Base-by-base conservation (phyloP, 139 green algal genomes). In the Ettlia oleoabundans region DNA sequence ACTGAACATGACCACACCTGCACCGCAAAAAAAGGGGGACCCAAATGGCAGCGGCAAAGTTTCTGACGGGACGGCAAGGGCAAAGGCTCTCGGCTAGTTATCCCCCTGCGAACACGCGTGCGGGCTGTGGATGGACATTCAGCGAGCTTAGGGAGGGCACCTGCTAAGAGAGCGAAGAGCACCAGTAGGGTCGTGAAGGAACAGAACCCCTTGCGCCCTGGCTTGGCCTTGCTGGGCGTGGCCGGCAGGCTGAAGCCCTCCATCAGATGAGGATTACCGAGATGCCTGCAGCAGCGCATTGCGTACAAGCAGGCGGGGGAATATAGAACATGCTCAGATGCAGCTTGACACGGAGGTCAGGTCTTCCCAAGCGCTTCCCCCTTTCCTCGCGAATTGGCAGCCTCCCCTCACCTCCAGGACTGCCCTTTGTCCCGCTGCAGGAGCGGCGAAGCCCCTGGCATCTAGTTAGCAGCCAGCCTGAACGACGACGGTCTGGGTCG, bases 161-260 rank as follows among this genome's bases (percentile, higher is more conserved):
- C 69, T 32, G 53, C 52, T 8, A 81, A n/a, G 6, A 81, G n/a
- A 2, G 75, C 58, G n/a, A 71, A 71, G 7, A 64, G 10, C 10
- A 83, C 67, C 24, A 83, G 67, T 22, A 78, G 32, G 30, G 70
- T 73, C 63, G 78, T 83, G 9, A 66, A 63, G 4, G 70, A 82
- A 55, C 61, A 86, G 65, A 53, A 53, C 22, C 81, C 42, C n/a
- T n/a, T n/a, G n/a, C 69, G 66, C 26, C 61, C 62, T 19, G 62
- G 38, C 42, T 86, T 86, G 82, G 74, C 83, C 80, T 86, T 86
- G 51, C 63, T 80, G 33, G 82, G 82, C 13, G 82, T 86, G 32
- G 80, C 80, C 10, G 82, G 82, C 33, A 72, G 47, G 52, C 53
- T 69, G 67, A 47, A 65, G 21, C 55, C 55, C 18, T n/a, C 55